Conservation (phyloP, 345 rosid genomes). For the Camelina neglecta region DNA sequence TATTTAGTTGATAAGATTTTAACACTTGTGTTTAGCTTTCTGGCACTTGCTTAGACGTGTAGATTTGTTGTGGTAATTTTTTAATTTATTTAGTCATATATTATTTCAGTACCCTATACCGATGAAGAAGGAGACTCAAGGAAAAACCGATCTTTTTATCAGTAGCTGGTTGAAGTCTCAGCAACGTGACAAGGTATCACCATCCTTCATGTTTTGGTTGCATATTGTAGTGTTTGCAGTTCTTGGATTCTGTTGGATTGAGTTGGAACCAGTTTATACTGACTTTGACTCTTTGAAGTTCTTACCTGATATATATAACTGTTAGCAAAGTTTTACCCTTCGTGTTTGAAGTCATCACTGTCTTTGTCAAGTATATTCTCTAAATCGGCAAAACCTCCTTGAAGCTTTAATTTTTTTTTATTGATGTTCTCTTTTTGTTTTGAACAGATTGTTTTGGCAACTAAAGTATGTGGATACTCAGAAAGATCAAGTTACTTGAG, state of each 20-base stretch:
- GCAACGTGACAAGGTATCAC: constrained; percentile 80
- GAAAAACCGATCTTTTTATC: constrained; percentile 80
- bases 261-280: background rate
- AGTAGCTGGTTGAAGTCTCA: constrained; percentile 86
- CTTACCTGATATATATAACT: background rate
- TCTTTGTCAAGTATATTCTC: background rate
- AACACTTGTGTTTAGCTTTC: background rate
- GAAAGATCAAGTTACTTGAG: constrained; percentile 64
- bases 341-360: background rate
- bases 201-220: background rate
- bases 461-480: constrained; percentile 88
- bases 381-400: background rate
- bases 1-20: background rate
- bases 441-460: constrained; percentile 81
- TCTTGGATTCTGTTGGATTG: constrained; percentile 15
- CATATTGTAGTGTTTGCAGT: background rate
- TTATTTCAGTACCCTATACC: constrained; percentile 76
- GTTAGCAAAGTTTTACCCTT: background rate
- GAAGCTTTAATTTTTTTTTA: background rate
- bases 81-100: background rate
- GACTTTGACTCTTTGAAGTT: background rate
- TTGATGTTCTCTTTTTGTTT: background rate
- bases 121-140: constrained; percentile 85
- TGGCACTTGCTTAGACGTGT: background rate
- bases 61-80: constrained; percentile 18